Evolutionary conservation across 2,329 filamentous ascomycete genomes (phyloP), one percentile per base, ranked within the genome.

Genomic region (Pseudodiploospora longispora): DNA sequence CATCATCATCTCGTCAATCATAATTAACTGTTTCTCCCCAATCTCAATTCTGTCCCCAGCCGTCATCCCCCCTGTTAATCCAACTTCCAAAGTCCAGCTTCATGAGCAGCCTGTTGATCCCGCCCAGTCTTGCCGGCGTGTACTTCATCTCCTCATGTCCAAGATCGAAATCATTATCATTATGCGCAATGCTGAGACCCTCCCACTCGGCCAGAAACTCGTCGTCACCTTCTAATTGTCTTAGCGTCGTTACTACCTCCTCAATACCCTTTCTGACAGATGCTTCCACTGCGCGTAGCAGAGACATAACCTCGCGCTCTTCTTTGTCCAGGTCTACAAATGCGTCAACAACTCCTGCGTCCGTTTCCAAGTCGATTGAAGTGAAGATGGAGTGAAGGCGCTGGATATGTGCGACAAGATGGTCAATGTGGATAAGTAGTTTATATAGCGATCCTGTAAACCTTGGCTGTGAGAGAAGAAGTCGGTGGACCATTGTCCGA

Each of bases 51-150:
- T 19, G 19, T 19, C 19, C 19, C 40, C 52, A 51, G 3, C 38
- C 27, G n/a, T 55, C 55, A 38, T 55, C 55, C 42, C 53, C 47
- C 31, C 61, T 57, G 5, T 61, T 68, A 50, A 78, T 74, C 76
- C 76, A 80, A 43, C 66, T 74, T 19, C 76, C 77, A 61, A 80
- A 80, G 57, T 95, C 89, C 55, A 96, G 68, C 69, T 95, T 95
- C 87, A 95, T 95, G 59, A 96, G 64, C 59, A 96, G 65, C 47
- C 86, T 74, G 66, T 95, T 88, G 38, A 96, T 80, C 1, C 88
- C 86, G 0, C 87, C 87, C 4, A 87, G 78, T 48, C 84, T 80
- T 49, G 79, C 75, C 1, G 87, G 84, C 30, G 82, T 72, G 60
- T 87, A 95, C 33, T 34, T 45, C 19, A 19, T 19, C 27, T 48